Conservation (phyloP, 352 stramenopile species). For the Thalassiosira sp. region DNA sequence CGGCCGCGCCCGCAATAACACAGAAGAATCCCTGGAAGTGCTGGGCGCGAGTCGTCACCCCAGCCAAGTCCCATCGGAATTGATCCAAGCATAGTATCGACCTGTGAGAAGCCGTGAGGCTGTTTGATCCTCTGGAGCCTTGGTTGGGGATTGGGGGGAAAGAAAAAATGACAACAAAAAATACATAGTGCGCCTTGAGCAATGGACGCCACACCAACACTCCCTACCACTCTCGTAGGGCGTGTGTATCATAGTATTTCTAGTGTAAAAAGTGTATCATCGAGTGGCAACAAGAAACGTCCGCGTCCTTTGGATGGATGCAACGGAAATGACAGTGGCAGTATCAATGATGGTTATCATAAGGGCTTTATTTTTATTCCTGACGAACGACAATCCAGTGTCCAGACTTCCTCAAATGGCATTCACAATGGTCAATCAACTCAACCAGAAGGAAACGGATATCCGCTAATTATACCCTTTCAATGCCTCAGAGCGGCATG, state of each 20-base stretch:
- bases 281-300: conserved; percentile 27
- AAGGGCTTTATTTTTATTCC: conserved; percentile 46
- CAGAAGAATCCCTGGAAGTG: no score
- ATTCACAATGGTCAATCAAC: background rate
- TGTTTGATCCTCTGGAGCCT: no score
- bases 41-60: no score
- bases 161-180: background rate
- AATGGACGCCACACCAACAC: background rate
- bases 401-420: background rate
- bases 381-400: conserved; percentile 18
- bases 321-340: background rate
- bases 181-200: no score
- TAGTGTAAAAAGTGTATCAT: background rate
- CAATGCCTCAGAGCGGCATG: conserved; percentile 30
- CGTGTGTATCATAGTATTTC: conserved; percentile 25
- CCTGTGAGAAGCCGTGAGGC: no score
- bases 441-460: conserved; percentile 11
- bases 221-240: conserved; percentile 14
- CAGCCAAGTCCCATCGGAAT: no score
- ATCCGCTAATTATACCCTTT: conserved; percentile 38
- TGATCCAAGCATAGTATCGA: no score
- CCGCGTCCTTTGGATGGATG: conserved; percentile 15
- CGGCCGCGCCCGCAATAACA: no score
- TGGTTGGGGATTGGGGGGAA: background rate
- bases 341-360: background rate